These are phyloP conservation scores for Chaetoceros tenuissimus DNA, from an alignment of 108 stramenopile genomes.

Conservation along the genomic window DNA sequence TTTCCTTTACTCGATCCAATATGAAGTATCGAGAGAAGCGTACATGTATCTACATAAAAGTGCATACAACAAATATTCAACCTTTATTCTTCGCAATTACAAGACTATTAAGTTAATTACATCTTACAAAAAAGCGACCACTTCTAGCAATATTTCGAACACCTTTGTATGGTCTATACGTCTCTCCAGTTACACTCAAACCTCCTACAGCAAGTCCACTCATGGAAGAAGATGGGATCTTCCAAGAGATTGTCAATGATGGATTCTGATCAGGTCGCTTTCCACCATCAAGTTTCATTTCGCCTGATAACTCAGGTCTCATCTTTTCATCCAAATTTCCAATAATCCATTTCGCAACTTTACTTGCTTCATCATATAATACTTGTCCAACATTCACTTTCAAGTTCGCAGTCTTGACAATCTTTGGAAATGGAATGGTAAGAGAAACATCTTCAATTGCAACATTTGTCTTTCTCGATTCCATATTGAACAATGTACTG, in stretches of 20 bases:
- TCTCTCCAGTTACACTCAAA: constrained; percentile 83
- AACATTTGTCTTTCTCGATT: constrained; percentile 53
- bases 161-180: constrained; percentile 95
- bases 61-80: no score
- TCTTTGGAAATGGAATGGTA: constrained; percentile 91
- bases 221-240: constrained; percentile 89
- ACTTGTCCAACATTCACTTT: constrained; percentile 66
- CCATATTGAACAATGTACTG: constrained; percentile 51
- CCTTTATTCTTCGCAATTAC: not conserved
- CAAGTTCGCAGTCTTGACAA: constrained; percentile 82
- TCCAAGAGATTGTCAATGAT: constrained; percentile 86
- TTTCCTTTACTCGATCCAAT: no score
- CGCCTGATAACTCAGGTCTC: constrained; percentile 44
- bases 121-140: constrained; percentile 80
- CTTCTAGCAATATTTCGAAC: constrained; percentile 84
- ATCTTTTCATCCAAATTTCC: constrained; percentile 75
- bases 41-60: no score
- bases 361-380: constrained; percentile 93
- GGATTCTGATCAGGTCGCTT: constrained; percentile 65
- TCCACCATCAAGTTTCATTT: constrained; percentile 40
- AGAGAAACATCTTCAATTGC: constrained; percentile 91
- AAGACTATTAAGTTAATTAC: constrained; percentile 22
- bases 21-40: no score
- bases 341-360: constrained; percentile 90
- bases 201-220: constrained; percentile 89